A percentile compares a stretch with the other conserved stretches of the same genome.
phyloP scores from a whole-genome alignment of 768 basidiomycete species.

The Chalciporus sphaerocephalus region DNA sequence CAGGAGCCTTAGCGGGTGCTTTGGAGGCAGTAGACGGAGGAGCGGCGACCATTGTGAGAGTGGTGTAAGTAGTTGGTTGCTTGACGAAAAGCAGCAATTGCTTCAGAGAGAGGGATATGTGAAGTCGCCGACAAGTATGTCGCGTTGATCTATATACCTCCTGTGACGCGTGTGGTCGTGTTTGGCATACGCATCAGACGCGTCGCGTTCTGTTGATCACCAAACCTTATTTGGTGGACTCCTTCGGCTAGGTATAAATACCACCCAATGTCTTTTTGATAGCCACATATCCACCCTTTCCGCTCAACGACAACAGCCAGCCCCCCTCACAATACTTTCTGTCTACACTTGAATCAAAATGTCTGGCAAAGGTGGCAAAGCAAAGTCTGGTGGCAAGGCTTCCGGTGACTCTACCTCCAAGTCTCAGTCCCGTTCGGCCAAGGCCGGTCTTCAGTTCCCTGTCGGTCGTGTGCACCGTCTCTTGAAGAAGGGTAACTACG shows the following conservation, averaged over 20 bases:
- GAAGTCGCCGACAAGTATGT: not conserved
- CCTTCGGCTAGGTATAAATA: slow-evolving; percentile 29
- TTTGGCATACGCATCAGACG: slow-evolving; percentile 30
- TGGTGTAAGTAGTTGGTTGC: slow-evolving; percentile 5
- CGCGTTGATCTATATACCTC: slow-evolving; percentile 15
- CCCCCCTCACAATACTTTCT: not conserved
- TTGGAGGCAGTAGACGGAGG: slow-evolving; percentile 42
- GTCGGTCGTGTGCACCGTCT: slow-evolving; percentile 62
- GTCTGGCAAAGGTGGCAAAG: slow-evolving; percentile 51
- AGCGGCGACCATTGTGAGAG: slow-evolving; percentile 56
- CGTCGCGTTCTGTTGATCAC: slow-evolving; percentile 37
- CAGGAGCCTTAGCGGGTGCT: slow-evolving; percentile 41
- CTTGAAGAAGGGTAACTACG: slow-evolving; percentile 57
- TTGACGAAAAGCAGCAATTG: slow-evolving; percentile 10
- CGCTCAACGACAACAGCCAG: slow-evolving; percentile 1
- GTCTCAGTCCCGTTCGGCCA: slow-evolving; percentile 37
- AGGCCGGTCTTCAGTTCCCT: slow-evolving; percentile 44
- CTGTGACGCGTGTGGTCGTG: slow-evolving; percentile 36
- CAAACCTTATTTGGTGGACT: slow-evolving; percentile 32
- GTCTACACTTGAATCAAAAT: slow-evolving; percentile 15
- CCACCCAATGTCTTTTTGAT: not conserved
- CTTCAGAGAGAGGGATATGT: slow-evolving; percentile 11
- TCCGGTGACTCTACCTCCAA: slow-evolving; percentile 32
- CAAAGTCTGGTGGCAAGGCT: slow-evolving; percentile 66
- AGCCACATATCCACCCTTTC: slow-evolving; percentile 8